Conservation (phyloP, 495 filamentous ascomycete species). For the Penicillium cinerascens region DNA sequence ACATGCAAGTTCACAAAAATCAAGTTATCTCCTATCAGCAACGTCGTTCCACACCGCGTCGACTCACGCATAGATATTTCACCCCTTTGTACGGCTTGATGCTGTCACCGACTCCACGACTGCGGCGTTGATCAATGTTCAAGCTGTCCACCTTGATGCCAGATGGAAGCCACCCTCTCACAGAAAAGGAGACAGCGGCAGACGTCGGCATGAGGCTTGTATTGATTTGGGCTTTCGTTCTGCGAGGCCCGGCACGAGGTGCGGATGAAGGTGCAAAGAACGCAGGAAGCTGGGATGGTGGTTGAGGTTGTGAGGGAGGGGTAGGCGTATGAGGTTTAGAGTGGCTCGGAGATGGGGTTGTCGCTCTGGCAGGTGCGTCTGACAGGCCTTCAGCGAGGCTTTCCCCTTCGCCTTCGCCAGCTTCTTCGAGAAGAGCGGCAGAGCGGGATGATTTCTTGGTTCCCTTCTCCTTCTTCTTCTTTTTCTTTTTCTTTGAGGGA, state of each 20-base stretch:
- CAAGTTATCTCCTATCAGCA: conserved; percentile 21
- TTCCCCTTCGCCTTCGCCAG: conserved; percentile 33
- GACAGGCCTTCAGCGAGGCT: conserved; percentile 1
- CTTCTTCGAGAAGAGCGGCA: conserved; percentile 26
- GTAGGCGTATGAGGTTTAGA: conserved; percentile 30
- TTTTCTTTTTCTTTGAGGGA: conserved; percentile 38
- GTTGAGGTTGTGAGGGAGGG: conserved; percentile 13
- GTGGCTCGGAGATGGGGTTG: conserved; percentile 18
- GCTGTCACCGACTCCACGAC: conserved; percentile 78
- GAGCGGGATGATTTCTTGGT: conserved; percentile 38
- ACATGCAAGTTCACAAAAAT: not conserved
- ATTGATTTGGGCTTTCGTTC: conserved; percentile 61
- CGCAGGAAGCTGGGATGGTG: conserved; percentile 19
- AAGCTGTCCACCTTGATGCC: conserved; percentile 92
- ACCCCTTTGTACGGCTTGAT: conserved; percentile 97
- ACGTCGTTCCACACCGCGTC: conserved; percentile 70
- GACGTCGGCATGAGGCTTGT: conserved; percentile 87
- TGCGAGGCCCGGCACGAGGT: conserved; percentile 29
- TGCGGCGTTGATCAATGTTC: conserved; percentile 77
- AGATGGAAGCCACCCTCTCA: conserved; percentile 93
- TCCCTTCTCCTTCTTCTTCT: conserved; percentile 40
- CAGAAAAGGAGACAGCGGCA: conserved; percentile 80
- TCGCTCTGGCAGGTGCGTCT: conserved; percentile 11
- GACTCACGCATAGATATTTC: conserved; percentile 91
- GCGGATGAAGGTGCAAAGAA: conserved; percentile 30